Conservation (phyloP, 2,329 filamentous ascomycete species). For the Calonectria hawksworthii region DNA sequence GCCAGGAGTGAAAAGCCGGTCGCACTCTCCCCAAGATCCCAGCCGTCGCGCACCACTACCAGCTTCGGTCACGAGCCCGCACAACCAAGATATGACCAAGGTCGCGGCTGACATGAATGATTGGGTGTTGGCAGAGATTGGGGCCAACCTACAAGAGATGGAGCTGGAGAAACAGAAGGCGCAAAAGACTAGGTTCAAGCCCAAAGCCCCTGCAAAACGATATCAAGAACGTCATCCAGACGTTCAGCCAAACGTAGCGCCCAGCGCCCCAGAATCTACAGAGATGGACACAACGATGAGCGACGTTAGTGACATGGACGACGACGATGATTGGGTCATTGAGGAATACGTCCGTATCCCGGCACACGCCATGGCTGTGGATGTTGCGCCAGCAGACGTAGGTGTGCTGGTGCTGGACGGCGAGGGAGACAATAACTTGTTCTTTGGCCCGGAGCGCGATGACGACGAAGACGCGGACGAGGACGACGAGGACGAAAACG, state of each 20-base stretch:
- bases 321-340: slow-evolving; percentile 71
- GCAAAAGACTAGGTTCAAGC: slow-evolving; percentile 62
- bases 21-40: slow-evolving; percentile 40
- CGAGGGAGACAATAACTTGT: slow-evolving; percentile 71
- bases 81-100: slow-evolving; percentile 62
- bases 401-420: slow-evolving; percentile 70
- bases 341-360: slow-evolving; percentile 76
- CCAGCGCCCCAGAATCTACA: slow-evolving; percentile 25
- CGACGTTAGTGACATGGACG: slow-evolving; percentile 59
- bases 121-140: slow-evolving; percentile 72
- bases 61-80: slow-evolving; percentile 49
- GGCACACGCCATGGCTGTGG: slow-evolving; percentile 61
- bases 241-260: slow-evolving; percentile 1
- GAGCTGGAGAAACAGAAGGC: slow-evolving; percentile 57
- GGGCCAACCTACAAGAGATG: slow-evolving; percentile 63
- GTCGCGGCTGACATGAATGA: slow-evolving; percentile 69
- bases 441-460: slow-evolving; percentile 71
- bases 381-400: slow-evolving; percentile 64
- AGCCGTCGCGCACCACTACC: slow-evolving; percentile 48
- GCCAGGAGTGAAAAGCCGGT: slow-evolving; percentile 48
- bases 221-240: slow-evolving; percentile 70
- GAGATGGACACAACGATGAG: slow-evolving; percentile 54
- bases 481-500: slow-evolving; percentile 77
- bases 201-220: slow-evolving; percentile 67
- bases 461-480: slow-evolving; percentile 72